Base-by-base conservation (phyloP, 2,329 filamentous ascomycete species). In the Cladosporium sp. region DNA sequence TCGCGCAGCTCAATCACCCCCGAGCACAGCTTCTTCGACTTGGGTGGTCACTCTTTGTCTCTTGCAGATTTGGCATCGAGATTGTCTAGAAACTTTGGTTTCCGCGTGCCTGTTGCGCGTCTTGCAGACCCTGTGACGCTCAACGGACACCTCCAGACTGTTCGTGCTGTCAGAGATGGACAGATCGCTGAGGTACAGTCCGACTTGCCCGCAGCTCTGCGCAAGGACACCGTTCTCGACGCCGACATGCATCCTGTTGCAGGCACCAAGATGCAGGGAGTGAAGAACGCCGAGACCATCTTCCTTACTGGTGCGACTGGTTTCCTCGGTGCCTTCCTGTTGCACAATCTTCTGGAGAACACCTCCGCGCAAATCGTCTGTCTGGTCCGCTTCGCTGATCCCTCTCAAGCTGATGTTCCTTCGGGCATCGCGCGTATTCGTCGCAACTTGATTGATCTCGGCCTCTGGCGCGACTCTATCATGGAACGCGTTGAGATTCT, bases 21-120 rank as follows among this genome's bases (percentile, higher is more conserved):
- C 1, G 85, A 89, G 61, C 86, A 90, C 70, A 88, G 86, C 70
- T 93, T 93, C 73, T 93, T 92, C 69, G 89, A 92, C 61, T 77
- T 93, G 1, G 89, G 89, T 37, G 89, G 89, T 0, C 89, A 93
- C 72, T 92, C 88, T 0, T 75, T 93, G 55, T 85, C 85, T 1
- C 82, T 93, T n/a, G 89, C 89, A 0, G 87, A 91, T 61, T 80
- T 93, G 25, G 85, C 89, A n/a, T 85, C 85, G 25, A 84, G 85
- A 36, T 71, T 92, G 14, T 85, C 87, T 0, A 84, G 84, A 60
- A 82, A 81, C 0, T 91, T 90, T 66, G 88, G 88, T 4, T 89
- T 92, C 70, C 82, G 86, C 0, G 83, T 93, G 1, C 86, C 88
- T 2, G 80, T 92, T 17, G 83, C 82, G 54, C 85, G 86, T 43